Conservation (phyloP, 2,329 filamentous ascomycete species). For the Xylaria sp. region DNA sequence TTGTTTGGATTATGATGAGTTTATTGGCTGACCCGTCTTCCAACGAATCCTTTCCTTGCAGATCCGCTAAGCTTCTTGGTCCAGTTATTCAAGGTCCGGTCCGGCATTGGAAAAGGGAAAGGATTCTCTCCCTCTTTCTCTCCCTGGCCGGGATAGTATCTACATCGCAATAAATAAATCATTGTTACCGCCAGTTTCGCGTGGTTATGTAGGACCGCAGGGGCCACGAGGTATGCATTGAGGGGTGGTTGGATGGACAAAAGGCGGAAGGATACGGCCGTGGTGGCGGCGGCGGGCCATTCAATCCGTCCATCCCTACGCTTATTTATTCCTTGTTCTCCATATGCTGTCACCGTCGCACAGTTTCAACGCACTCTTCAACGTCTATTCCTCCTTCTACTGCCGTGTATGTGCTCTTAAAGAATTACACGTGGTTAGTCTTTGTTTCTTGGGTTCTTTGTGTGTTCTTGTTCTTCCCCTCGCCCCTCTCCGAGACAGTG, state of each 20-base stretch:
- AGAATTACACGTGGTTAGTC: not conserved
- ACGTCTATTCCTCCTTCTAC: conserved; percentile 16
- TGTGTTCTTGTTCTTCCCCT: not conserved
- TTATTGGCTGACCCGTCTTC: conserved; percentile 12
- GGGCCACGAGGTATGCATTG: not conserved
- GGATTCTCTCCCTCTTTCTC: not conserved
- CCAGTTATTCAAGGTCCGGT: not conserved
- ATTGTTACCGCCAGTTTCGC: conserved; percentile 30
- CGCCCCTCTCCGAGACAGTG: not conserved
- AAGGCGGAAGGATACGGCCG: conserved; percentile 9
- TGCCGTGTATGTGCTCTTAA: not conserved
- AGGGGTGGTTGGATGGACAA: not conserved
- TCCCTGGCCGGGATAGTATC: not conserved
- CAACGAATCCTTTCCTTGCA: conserved; percentile 14
- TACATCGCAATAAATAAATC: conserved; percentile 6
- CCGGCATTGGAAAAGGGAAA: not conserved
- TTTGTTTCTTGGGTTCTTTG: conserved; percentile 2
- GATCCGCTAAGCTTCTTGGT: conserved; percentile 24
- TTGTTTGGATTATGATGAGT: conserved; percentile 1
- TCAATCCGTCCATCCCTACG: not conserved
- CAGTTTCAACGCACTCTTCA: conserved; percentile 12
- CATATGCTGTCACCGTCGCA: conserved; percentile 7
- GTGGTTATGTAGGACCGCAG: conserved; percentile 34
- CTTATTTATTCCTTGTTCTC: not conserved
- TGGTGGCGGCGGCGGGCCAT: not conserved